Evolutionary conservation across 2,329 filamentous ascomycete genomes (phyloP).

Genomic region (Pyrenochaeta sp.): DNA sequence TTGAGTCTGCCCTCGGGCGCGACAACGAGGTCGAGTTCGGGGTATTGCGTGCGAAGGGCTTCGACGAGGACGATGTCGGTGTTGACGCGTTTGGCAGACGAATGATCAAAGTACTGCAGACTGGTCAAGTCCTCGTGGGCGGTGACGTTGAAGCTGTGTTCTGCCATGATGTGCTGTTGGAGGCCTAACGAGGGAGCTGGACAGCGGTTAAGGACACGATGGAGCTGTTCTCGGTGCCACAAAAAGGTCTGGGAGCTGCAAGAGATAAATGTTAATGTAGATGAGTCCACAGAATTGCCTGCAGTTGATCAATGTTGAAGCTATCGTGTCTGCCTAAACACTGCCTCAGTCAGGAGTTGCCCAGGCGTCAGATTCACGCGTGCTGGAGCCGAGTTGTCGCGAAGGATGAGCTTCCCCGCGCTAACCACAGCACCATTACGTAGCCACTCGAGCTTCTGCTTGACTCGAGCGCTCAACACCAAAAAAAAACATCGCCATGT

Average conservation of each 20-base stretch:
- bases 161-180: conserved; percentile 28
- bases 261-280: background rate
- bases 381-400: conserved; percentile 2
- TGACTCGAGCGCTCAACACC: conserved; percentile 6
- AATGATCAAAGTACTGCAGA: conserved; percentile 55
- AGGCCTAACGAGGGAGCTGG: background rate
- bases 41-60: conserved; percentile 56
- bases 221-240: background rate
- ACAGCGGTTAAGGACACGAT: background rate
- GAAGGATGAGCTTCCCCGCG: conserved; percentile 6
- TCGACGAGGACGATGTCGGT: conserved; percentile 56
- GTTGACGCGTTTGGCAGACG: conserved; percentile 52
- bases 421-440: background rate
- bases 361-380: conserved; percentile 3
- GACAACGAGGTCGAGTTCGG: conserved; percentile 54
- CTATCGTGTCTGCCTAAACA: conserved; percentile 11
- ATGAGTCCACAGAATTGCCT: background rate
- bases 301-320: background rate
- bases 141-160: conserved; percentile 28
- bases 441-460: background rate
- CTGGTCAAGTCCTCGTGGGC: conserved; percentile 47
- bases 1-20: conserved; percentile 44
- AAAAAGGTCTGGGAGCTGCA: background rate
- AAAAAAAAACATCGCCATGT: background rate
- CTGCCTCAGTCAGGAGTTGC: conserved; percentile 9